Base-by-base conservation (phyloP, 108 stramenopile species). In the Epipyxis sp. region DNA sequence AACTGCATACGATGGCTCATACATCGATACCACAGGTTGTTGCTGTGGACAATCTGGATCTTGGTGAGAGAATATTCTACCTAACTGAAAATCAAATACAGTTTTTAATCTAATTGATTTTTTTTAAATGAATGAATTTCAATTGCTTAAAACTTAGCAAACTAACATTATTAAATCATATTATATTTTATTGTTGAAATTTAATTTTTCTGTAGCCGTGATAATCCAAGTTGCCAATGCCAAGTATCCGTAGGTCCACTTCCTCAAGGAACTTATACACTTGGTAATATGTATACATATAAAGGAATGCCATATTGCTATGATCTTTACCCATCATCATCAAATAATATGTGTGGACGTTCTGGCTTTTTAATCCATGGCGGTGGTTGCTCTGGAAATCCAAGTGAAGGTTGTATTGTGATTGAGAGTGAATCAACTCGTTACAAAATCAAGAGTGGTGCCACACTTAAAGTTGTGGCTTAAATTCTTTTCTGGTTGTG, bases 271-370 rank as follows among this genome's bases (percentile, higher is more conserved):
- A 65, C 61, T 10, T 65, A 65, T 32, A 65, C 61, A 10, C 35
- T 65, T 29, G 61, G 61, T 35, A 65, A 65, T 65, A 65, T 65
- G 61, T 13, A 25, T 6, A 65, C 61, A 16, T 65, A 32, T 32
- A 65, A 65, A 32, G 61, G 61, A 16, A 65, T 65, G 61, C 3
- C 3, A 6, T 65, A 65, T 32, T 65, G 61, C 61, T 65, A 65
- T 37, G 61, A 65, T 25, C 35, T 65, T 29, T 65, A 65, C 61
- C 61, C 61, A 6, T 65, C 61, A 13, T 65, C 61, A 16, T 65
- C 61, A 16, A 65, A 65, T 32, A 65, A 65, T 37, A 65, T 65
- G 61, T 65, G 61, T 65, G 61, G 61, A 13, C 61, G 61, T 32
- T 65, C 61, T 65, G 61, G 61, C 34, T 65, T 65, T 25, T 25